Base-by-base conservation (phyloP, 495 filamentous ascomycete species). In the Xylaria scruposa region DNA sequence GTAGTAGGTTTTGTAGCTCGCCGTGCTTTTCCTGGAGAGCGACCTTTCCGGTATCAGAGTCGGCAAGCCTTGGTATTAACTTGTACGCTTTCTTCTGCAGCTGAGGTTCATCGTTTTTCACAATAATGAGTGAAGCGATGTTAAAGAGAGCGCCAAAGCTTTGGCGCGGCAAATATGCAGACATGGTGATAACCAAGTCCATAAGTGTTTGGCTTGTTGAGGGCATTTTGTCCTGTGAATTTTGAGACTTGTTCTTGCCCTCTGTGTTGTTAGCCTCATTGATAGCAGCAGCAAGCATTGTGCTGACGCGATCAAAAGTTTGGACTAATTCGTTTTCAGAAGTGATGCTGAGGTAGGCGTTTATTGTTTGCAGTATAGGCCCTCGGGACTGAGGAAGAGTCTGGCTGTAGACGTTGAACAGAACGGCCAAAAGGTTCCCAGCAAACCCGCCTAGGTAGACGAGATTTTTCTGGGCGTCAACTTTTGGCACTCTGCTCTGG, bases 1-100 rank as follows among this genome's bases (percentile, higher is more conserved):
- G 85, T 24, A 99, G 85, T 15, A 98, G 84, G 7, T 87, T 82
- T 81, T 97, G 94, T 19, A 98, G 84, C 76, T 97, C 94, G 0
- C 77, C 74, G 70, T 87, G 91, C 67, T 94, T 90, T 72, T 93
- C 89, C 72, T 86, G 74, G 7, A 99, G 86, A 17, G 94, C 94
- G 6, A 82, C 82, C 44, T 84, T 85, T 19, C 97, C 97, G 36
- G 82, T 85, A n/a, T 90, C 86, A 8, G 94, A 95, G 40, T 92
- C 90, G 3, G 92, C 91, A 54, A 99, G 88, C 40, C 95, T 90
- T 9, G 96, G 95, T 67, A 99, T 94, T 61, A 99, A 86, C 81
- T 98, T 98, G 85, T 98, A 99, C 4, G 96, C 95, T 83, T 99
- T 99, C 88, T 99, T 99, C 80, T 98, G 94, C n/a, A 99, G 85